Percentiles rank a stretch among this genome's conserved stretches.
These are phyloP conservation scores for Dactylellina leptospora DNA, from an alignment of 2,329 filamentous ascomycete genomes.

Conservation along the genomic window DNA sequence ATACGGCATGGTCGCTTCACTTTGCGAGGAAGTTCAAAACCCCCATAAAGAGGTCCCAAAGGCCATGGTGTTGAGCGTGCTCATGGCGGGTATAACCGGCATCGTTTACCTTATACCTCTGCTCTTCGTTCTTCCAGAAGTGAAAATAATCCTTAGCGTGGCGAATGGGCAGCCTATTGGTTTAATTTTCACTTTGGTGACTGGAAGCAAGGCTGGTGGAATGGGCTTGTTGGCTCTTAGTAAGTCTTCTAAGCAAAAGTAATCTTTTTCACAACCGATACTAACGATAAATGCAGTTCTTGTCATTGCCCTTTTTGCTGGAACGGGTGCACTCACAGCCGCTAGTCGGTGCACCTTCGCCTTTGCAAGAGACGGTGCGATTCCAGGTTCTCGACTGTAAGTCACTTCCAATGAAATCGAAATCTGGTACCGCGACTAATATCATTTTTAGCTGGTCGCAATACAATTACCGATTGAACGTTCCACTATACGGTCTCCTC, in stretches of 20 bases:
- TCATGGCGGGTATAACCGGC: slow-evolving; percentile 72
- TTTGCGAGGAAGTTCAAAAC: slow-evolving; percentile 77
- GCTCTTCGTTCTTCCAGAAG: slow-evolving; percentile 77
- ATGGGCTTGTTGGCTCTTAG: slow-evolving; percentile 77
- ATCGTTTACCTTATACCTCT: slow-evolving; percentile 76
- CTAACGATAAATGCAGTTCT: slow-evolving; percentile 63
- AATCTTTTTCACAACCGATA: neutral
- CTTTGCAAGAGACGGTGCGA: slow-evolving; percentile 78
- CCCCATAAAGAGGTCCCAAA: slow-evolving; percentile 75
- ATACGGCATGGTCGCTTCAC: slow-evolving; percentile 75
- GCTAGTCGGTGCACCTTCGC: slow-evolving; percentile 78
- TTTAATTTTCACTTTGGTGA: slow-evolving; percentile 75
- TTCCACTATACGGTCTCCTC: slow-evolving; percentile 75
- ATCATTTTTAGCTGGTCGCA: slow-evolving; percentile 66
- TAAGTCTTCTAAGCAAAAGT: slow-evolving; percentile 22
- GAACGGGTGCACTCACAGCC: slow-evolving; percentile 77
- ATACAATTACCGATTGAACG: slow-evolving; percentile 72
- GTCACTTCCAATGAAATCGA: neutral
- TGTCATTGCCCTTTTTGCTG: slow-evolving; percentile 79
- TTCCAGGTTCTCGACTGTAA: slow-evolving; percentile 71
- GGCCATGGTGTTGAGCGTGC: slow-evolving; percentile 75
- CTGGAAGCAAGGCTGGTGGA: slow-evolving; percentile 75
- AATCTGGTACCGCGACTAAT: neutral
- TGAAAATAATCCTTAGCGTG: slow-evolving; percentile 70
- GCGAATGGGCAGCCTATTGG: slow-evolving; percentile 79